phyloP scores from a whole-genome alignment of 306 rosid species.

The Begonia masoniana region DNA sequence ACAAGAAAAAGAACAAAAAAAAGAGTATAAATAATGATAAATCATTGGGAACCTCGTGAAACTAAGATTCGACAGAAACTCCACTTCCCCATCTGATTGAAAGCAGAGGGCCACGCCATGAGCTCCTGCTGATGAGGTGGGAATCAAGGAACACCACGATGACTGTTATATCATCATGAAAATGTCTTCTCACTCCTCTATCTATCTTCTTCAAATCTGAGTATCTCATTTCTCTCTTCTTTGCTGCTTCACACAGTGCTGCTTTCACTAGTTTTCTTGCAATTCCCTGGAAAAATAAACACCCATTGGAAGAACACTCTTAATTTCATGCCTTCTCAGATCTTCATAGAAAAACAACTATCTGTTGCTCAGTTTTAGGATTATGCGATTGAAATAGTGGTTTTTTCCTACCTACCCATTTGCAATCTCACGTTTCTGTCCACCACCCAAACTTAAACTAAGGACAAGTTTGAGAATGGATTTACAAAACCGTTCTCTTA shows the following conservation, averaged over 20 bases:
- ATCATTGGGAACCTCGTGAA: slow-evolving; percentile 12
- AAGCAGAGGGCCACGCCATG: slow-evolving; percentile 35
- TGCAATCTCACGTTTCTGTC: no score
- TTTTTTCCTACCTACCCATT: no score
- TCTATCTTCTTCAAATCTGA: slow-evolving; percentile 84
- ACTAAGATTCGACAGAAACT: slow-evolving; percentile 23
- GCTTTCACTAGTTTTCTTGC: slow-evolving; percentile 66
- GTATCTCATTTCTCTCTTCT: slow-evolving; percentile 95
- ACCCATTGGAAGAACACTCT: background rate
- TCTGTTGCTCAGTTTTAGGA: no score
- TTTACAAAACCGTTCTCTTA: no score
- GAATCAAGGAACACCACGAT: slow-evolving; percentile 74
- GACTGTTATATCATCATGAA: slow-evolving; percentile 92
- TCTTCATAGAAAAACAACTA: no score
- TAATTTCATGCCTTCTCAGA: no score
- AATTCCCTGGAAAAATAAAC: slow-evolving; percentile 42
- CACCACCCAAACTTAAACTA: no score
- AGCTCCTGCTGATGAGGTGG: slow-evolving; percentile 30
- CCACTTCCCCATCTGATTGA: slow-evolving; percentile 59
- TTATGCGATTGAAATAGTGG: no score
- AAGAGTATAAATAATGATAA: no score
- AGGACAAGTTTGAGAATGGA: no score
- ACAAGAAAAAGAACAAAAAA: no score
- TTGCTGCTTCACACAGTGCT: slow-evolving; percentile 80
- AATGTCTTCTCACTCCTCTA: slow-evolving; percentile 90